A percentile compares a stretch with the other conserved stretches of the same genome.
These are phyloP conservation scores for Leishmania guyanensis DNA, from an alignment of 208 protist genomes.

Conservation along the genomic window DNA sequence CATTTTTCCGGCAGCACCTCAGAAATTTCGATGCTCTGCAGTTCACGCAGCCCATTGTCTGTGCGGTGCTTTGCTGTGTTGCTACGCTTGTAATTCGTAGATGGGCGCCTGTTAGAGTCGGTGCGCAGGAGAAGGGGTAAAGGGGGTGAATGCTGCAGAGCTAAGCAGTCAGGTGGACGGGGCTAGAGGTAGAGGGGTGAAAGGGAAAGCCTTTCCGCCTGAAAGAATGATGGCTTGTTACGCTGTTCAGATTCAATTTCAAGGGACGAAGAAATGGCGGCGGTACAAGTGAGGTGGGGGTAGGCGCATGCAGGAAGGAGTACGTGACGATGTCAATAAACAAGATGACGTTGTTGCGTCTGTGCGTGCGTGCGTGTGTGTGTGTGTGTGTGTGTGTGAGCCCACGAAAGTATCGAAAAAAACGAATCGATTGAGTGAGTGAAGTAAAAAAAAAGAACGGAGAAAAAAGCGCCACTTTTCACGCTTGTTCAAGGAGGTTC, in stretches of 20 bases:
- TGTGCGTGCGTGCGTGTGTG: too few relatives aligned
- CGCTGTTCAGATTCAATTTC: background rate
- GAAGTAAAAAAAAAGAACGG: background rate
- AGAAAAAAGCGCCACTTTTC: background rate
- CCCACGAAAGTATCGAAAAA: background rate
- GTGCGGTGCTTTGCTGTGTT: background rate
- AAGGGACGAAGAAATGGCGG: background rate
- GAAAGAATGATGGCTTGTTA: background rate
- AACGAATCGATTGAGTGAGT: background rate
- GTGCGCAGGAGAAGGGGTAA: background rate
- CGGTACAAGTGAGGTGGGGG: background rate
- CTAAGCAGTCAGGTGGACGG: background rate
- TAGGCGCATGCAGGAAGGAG: background rate
- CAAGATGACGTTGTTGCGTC: background rate
- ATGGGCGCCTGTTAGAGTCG: background rate
- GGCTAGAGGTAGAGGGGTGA: background rate
- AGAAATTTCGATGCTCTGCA: constrained; percentile 11
- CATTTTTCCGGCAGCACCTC: constrained; percentile 8
- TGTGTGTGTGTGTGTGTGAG: background rate
- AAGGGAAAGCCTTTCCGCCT: background rate
- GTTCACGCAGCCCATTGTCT: constrained; percentile 22
- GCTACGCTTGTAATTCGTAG: background rate
- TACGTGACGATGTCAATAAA: background rate
- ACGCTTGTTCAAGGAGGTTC: background rate
- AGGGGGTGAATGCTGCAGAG: background rate